Evolutionary conservation across 2,329 filamentous ascomycete species (phyloP), one percentile per base, ranked within the genome.

Genomic region (Pseudocercospora macadamiae): DNA sequence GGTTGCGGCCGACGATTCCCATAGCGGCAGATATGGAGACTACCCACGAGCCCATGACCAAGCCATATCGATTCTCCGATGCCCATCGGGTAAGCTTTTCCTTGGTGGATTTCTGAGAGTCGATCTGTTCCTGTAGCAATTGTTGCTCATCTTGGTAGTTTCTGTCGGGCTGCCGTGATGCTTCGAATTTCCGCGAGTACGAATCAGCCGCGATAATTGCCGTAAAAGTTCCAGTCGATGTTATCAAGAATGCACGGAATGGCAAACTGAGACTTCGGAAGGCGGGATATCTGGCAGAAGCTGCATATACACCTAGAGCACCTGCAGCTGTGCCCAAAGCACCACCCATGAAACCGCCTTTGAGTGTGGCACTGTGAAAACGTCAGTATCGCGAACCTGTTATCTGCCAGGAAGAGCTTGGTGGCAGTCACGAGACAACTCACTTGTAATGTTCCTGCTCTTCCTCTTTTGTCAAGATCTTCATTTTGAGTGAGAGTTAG

Each of bases 391-490:
- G 14, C 28, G 7, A 57, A 34, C 19, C 28, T 48, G 21, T 39
- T 28, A 18, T 37, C 23, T 48, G 52, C 21, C 54, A n/a, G 45
- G 44, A 28, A 19, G 30, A 49, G 16, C 59, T 54, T 47, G 56
- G n/a, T n/a, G n/a, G n/a, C n/a, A n/a, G n/a, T n/a, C n/a, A 54
- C 26, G 34, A 9, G 37, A 25, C 3, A 16, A 66, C 78, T 51
- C 77, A 86, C 84, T 82, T 79, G 84, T 96, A 96, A 83, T 97
- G 93, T 54, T 85, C 90, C 61, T 82, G 75, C 79, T 97, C 93
- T 80, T 97, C 91, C 85, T 97, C 91, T 75, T 93, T 91, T 70
- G 90, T 96, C 74, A 97, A 84, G 73, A 97, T 82, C 88, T 97
- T 97, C 95, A 97, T 99, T 64, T 49, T 70, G 56, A 21, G 1